Evolutionary conservation across 495 filamentous ascomycete genomes (phyloP), one percentile per base, ranked within the genome.

Genomic region (Hyphodiscus hymeniophilus): DNA sequence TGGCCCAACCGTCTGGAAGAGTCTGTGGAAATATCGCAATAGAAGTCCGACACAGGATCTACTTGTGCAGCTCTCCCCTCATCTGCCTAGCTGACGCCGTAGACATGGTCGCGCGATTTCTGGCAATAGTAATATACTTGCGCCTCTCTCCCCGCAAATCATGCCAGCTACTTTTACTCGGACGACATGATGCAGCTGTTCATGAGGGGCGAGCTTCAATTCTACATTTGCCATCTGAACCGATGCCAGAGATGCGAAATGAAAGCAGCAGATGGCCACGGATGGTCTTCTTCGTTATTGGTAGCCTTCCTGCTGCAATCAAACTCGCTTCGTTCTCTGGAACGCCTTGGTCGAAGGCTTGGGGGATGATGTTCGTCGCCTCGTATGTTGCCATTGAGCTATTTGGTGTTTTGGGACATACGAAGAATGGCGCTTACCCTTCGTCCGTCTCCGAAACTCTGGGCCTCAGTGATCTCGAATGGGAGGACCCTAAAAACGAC

Each of bases 281-380:
- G 3, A 42, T 36, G 47, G 8, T 42, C 8, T 49, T 16, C 22
- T 49, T 41, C 28, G 1, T 42, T 12, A 17, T 42, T 6, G 47
- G 47, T 13, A 33, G 36, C 2, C 17, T 49, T n/a, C 47, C 47
- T 32, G 31, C 47, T 20, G 38, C 24, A n/a, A 49, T 49, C 36
- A 49, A 49, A 26, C 24, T 49, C 7, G 26, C 17, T 11, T 41
- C 47, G 20, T 26, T 49, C 18, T 11, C 17, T 12, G 47, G 38
- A 8, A 6, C 30, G 1, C 33, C 33, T 3, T 47, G 33, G 33
- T 17, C 17, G 15, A 15, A 47, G 39, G 24, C 45, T 2, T 39
- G 33, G 17, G 45, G 45, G 7, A 47, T 47, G 32, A 26, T 47
- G 22, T 47, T 28, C 24, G 6, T 47, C 1, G 8, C 22, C 6